A percentile compares a stretch with the other conserved stretches of the same genome.
phyloP scores from a whole-genome alignment of 192 early-diverging fungal species.

The Coemansia sp. region DNA sequence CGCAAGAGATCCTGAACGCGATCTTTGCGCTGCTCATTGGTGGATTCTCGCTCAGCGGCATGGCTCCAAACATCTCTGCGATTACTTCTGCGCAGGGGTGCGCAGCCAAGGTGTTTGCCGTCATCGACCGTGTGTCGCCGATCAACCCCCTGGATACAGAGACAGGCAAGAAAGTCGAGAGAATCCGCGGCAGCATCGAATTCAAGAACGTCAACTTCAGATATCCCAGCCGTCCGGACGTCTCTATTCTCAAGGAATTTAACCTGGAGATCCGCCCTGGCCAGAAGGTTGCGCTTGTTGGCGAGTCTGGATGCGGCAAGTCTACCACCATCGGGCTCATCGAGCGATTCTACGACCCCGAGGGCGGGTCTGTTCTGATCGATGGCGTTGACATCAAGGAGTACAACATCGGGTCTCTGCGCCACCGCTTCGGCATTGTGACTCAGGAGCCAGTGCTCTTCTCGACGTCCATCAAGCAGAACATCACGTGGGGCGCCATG shows the following conservation, averaged over 20 bases:
- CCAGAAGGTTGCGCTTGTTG: constrained; percentile 81
- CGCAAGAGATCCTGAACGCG: constrained; percentile 67
- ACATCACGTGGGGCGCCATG: constrained; percentile 70
- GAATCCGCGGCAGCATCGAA: constrained; percentile 61
- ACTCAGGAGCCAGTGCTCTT: constrained; percentile 89
- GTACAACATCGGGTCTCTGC: constrained; percentile 72
- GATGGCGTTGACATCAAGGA: constrained; percentile 76
- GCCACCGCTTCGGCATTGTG: constrained; percentile 82
- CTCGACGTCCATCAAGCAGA: constrained; percentile 70
- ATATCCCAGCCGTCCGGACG: constrained; percentile 80
- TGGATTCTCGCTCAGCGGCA: constrained; percentile 63
- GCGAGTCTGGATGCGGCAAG: constrained; percentile 80
- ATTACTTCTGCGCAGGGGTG: constrained; percentile 74
- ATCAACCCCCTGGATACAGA: constrained; percentile 62
- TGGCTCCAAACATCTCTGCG: constrained; percentile 68
- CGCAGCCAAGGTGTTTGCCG: constrained; percentile 71
- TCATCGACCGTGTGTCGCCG: constrained; percentile 75
- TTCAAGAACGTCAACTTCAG: constrained; percentile 76
- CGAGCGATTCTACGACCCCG: constrained; percentile 78
- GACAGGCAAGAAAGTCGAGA: constrained; percentile 36
- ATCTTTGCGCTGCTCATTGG: constrained; percentile 88
- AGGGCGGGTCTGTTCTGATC: constrained; percentile 59
- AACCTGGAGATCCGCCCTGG: constrained; percentile 69
- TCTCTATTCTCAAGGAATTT: constrained; percentile 73
- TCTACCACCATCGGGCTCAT: constrained; percentile 79